Evolutionary conservation across 2,329 filamentous ascomycete species (phyloP), one percentile per base, ranked within the genome.

Genomic region (Sporothrix inflata): DNA sequence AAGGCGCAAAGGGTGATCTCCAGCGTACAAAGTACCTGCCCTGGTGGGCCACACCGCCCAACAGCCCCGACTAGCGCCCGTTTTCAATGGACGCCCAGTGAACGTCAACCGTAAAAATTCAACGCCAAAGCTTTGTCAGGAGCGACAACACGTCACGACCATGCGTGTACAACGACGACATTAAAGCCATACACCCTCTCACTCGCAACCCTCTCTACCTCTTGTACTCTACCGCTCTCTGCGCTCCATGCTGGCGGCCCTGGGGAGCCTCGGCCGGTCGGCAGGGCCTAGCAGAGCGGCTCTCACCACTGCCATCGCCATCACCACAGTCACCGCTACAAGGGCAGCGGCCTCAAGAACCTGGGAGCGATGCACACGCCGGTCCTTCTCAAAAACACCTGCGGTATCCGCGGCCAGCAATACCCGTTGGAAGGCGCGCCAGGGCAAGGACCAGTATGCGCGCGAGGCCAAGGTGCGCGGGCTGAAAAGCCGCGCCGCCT

Each of bases 401-500:
- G 12, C 40, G 14, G 45, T 53, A 3, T 5, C 63, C 0, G 70
- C 72, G 1, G 94, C 93, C 2, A 93, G 91, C 1, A 92, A 88
- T 61, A 82, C 82, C 68, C 85, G 90, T 81, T 99, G 96, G 96
- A 93, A 94, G 80, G 86, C 87, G 69, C 91, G 96, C 24, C 94
- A 98, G 79, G 84, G 84, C 51, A 86, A 82, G 53, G 96, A 99
- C 82, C 82, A 82, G 21, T 97, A 90, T 79, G 88, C 91, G 0
- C 88, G 88, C 71, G 89, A 92, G 77, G 94, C 96, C 61, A 92
- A 90, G 78, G 89, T 97, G 1, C 87, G 92, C 76, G 91, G 91
- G 0, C 83, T 98, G 72, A 98, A 95, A 82, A 97, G 94, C 77
- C 89, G 96, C 74, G 96, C 96, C 34, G 96, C 94, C 0, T 98